These are phyloP conservation scores for Mortierella sp. DNA, from an alignment of 371 early-diverging fungal species.

Conservation along the genomic window DNA sequence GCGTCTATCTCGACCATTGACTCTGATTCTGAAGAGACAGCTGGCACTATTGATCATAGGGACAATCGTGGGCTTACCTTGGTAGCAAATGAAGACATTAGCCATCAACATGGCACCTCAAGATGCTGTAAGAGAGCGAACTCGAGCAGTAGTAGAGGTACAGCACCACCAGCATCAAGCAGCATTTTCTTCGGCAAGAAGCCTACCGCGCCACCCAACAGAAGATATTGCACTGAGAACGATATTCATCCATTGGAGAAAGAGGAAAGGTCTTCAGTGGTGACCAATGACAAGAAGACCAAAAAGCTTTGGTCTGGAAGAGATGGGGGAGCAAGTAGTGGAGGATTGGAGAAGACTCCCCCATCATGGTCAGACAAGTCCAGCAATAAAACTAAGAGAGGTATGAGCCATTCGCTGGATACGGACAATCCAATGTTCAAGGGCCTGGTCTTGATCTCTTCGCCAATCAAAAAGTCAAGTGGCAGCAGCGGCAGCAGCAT, in stretches of 20 bases:
- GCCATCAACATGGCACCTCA: not conserved
- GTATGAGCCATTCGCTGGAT: slow-evolving; percentile 16
- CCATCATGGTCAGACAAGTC: not conserved
- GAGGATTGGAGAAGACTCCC: not conserved
- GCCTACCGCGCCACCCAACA: not conserved
- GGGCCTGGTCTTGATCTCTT: slow-evolving; percentile 18
- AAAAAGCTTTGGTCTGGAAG: slow-evolving; percentile 19
- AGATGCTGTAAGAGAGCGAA: not conserved
- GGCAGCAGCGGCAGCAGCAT: not conserved
- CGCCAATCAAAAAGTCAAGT: slow-evolving; percentile 13
- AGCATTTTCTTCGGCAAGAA: not conserved
- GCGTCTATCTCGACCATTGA: slow-evolving; percentile 21
- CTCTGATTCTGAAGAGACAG: slow-evolving; percentile 1
- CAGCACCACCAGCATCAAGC: not conserved
- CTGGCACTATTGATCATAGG: not conserved
- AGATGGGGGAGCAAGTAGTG: too few relatives aligned
- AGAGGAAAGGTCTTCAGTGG: not conserved
- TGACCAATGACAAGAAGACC: slow-evolving; percentile 8
- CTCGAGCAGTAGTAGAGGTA: too few relatives aligned
- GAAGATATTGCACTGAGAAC: slow-evolving; percentile 2
- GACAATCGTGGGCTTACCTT: slow-evolving; percentile 3
- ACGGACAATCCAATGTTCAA: slow-evolving; percentile 19
- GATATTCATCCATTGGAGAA: slow-evolving; percentile 7
- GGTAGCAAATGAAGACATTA: not conserved
- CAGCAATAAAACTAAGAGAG: not conserved